These are phyloP conservation scores for Dryadomyces sulphureus DNA, from an alignment of 2,329 filamentous ascomycete genomes.

Conservation along the genomic window DNA sequence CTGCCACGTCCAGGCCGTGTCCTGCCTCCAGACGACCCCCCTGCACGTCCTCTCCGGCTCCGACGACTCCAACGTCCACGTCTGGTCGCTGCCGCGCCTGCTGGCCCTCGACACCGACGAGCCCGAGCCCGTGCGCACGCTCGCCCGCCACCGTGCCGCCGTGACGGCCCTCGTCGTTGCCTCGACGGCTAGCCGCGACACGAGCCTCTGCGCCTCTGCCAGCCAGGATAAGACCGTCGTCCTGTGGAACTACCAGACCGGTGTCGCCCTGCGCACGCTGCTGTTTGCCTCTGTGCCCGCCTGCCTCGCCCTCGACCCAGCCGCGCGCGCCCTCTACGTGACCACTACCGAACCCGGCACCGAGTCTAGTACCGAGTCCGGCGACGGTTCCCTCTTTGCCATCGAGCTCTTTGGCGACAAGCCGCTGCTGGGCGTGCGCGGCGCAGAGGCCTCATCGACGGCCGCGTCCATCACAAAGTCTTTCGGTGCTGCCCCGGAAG, in stretches of 20 bases:
- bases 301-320: slow-evolving; percentile 65
- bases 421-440: slow-evolving; percentile 36
- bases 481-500: slow-evolving; percentile 42
- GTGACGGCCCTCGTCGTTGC: slow-evolving; percentile 51
- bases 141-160: slow-evolving; percentile 62
- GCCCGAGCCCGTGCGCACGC: slow-evolving; percentile 58
- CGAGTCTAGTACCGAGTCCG: too few species aligned
- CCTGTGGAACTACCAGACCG: slow-evolving; percentile 82
- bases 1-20: slow-evolving; percentile 68
- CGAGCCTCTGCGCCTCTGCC: slow-evolving; percentile 71
- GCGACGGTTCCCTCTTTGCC: slow-evolving; percentile 50
- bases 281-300: slow-evolving; percentile 61
- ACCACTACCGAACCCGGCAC: slow-evolving; percentile 72
- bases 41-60: slow-evolving; percentile 66
- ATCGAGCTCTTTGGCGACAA: slow-evolving; percentile 54
- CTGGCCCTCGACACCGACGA: slow-evolving; percentile 36
- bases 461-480: slow-evolving; percentile 39
- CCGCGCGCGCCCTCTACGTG: slow-evolving; percentile 67
- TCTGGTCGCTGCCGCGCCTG: slow-evolving; percentile 72
- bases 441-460: slow-evolving; percentile 37
- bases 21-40: slow-evolving; percentile 56
- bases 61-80: slow-evolving; percentile 76
- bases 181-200: slow-evolving; percentile 44
- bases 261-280: slow-evolving; percentile 63
- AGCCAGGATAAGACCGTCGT: slow-evolving; percentile 80